Percentiles rank a stretch among this genome's conserved stretches.
These are phyloP conservation scores for Cyphellophora europaea DNA, from an alignment of 2,329 filamentous ascomycete genomes.

Conservation along the genomic window DNA sequence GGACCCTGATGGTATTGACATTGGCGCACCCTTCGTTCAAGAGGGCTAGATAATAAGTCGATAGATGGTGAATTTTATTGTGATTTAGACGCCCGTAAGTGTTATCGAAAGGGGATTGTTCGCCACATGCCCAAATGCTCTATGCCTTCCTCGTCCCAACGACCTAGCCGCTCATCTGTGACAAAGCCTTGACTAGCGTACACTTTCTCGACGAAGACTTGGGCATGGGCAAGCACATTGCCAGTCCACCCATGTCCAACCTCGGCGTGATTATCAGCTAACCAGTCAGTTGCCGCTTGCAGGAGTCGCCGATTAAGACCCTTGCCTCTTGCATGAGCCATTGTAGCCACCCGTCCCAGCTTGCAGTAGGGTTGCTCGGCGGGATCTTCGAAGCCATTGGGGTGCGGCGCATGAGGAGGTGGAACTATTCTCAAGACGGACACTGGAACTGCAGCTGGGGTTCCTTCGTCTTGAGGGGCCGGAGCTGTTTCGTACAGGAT, in stretches of 20 bases:
- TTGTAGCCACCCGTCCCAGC: conserved; percentile 66
- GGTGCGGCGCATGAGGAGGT: conserved; percentile 62
- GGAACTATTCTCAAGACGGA: conserved; percentile 74
- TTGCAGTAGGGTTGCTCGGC: conserved; percentile 66
- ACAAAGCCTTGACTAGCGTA: conserved; percentile 68
- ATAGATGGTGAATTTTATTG: no score
- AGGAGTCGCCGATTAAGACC: conserved; percentile 60
- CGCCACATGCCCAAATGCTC: conserved; percentile 78
- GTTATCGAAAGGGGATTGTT: no score
- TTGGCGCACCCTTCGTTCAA: no score
- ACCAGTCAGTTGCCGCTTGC: conserved; percentile 59
- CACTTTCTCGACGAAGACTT: conserved; percentile 52
- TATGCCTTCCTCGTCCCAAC: conserved; percentile 78
- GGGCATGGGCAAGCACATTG: conserved; percentile 70
- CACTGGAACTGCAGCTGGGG: conserved; percentile 48
- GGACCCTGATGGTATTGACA: no score
- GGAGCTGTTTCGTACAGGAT: conserved; percentile 75
- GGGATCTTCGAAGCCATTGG: conserved; percentile 20
- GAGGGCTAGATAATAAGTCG: no score
- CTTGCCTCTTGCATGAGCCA: conserved; percentile 54
- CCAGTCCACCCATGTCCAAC: conserved; percentile 54
- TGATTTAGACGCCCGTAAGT: no score
- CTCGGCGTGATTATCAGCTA: conserved; percentile 48
- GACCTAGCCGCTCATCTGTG: conserved; percentile 62
- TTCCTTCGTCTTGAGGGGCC: conserved; percentile 39